phyloP scores from a whole-genome alignment of 495 filamentous ascomycete species.

The Bombardia bombarda region DNA sequence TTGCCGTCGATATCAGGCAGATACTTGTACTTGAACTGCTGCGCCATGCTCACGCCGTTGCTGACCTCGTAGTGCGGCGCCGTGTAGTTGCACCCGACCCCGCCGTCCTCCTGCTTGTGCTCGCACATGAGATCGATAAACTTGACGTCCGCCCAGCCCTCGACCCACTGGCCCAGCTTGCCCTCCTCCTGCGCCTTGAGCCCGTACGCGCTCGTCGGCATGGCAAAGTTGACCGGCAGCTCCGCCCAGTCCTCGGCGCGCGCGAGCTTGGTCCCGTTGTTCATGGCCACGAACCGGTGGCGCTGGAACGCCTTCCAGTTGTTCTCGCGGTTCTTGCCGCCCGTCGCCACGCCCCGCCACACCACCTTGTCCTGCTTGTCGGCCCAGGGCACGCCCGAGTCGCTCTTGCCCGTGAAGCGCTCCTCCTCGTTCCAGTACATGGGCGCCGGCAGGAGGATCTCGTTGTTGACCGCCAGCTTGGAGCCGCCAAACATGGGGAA shows the following conservation, averaged over 20 bases:
- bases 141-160: slow-evolving; percentile 26
- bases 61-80: slow-evolving; percentile 34
- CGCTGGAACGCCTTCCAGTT: slow-evolving; percentile 67
- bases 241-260: slow-evolving; percentile 22
- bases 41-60: slow-evolving; percentile 30
- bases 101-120: slow-evolving; percentile 16
- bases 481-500: slow-evolving; percentile 69
- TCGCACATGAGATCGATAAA: slow-evolving; percentile 39
- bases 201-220: slow-evolving; percentile 32
- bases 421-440: slow-evolving; percentile 66
- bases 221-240: slow-evolving; percentile 25
- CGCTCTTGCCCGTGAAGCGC: slow-evolving; percentile 57
- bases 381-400: slow-evolving; percentile 41
- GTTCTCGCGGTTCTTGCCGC: slow-evolving; percentile 52
- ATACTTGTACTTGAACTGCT: slow-evolving; percentile 14
- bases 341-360: slow-evolving; percentile 66
- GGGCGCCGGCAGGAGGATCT: slow-evolving; percentile 69
- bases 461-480: slow-evolving; percentile 72
- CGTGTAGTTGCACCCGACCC: slow-evolving; percentile 40
- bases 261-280: slow-evolving; percentile 53
- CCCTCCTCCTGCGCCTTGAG: slow-evolving; percentile 13
- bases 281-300: slow-evolving; percentile 63
- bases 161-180: slow-evolving; percentile 30
- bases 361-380: slow-evolving; percentile 48
- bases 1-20: slow-evolving; percentile 68